Evolutionary conservation across 2,329 filamentous ascomycete species (phyloP), one percentile per base, ranked within the genome.

Genomic region (Cyphellophora attinorum): DNA sequence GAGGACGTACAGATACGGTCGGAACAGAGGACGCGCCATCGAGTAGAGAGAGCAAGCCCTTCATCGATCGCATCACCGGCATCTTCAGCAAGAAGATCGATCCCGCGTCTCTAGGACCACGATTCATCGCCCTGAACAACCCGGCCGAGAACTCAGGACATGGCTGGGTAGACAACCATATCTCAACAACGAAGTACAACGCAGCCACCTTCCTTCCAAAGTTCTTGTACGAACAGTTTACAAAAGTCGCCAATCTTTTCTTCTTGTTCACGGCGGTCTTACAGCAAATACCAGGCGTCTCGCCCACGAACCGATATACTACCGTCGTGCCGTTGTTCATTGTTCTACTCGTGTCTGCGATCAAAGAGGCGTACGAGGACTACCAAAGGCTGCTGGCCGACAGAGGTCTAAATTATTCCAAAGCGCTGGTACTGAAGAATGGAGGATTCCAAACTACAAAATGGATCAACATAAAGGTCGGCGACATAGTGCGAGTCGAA

Each of bases 111-210:
- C 68, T 96, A 18, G 91, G 91, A 8, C 91, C 91, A 28, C 76
- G 91, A 46, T 77, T 95, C 49, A 96, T 98, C 55, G 78, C 93
- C 56, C 74, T 98, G 55, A 98, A 98, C 71, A 96, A 98, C 54
- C 81, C 88, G 3, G 85, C 89, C 2, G 88, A 88, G 34, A 98
- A 98, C 57, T 73, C 81, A 29, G 70, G 70, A 33, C 89, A 88
- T 66, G 93, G 89, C 59, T 96, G 91, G 59, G 74, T 88, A 55
- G 84, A 93, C 71, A 98, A 98, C 56, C 86, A 96, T 59, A 82
- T 98, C 44, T 96, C 89, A 27, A 98, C 91, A 5, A 82, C 91
- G 44, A 98, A 98, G 62, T 98, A 98, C 74, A 98, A 96, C 58
- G 51, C 85, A 53, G 70, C 84, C 35, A 94, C 86, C 13, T 98